These are phyloP conservation scores for Beta lomatogona DNA, from an alignment of 179 eudicot species.

Conservation along the genomic window DNA sequence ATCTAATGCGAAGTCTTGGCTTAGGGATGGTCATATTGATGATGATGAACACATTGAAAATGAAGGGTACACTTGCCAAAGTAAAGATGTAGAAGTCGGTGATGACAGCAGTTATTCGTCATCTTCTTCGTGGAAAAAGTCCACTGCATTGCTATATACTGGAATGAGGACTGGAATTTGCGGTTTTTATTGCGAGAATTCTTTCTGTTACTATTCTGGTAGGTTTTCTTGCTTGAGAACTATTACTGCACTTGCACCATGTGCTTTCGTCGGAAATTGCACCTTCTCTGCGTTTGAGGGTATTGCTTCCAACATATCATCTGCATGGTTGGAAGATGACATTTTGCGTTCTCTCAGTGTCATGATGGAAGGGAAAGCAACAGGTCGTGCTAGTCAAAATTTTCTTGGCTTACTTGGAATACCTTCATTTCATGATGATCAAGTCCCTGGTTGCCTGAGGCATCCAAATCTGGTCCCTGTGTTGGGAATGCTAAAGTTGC, in stretches of 20 bases:
- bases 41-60: conserved; percentile 26
- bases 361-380: conserved; percentile 74
- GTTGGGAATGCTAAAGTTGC: conserved; percentile 63
- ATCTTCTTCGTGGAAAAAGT: conserved; percentile 25
- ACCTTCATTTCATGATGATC: conserved; percentile 68
- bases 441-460: conserved; percentile 84
- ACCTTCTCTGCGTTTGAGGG: conserved; percentile 51
- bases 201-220: conserved; percentile 48
- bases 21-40: conserved; percentile 58
- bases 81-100: conserved; percentile 24
- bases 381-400: conserved; percentile 51
- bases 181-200: conserved; percentile 34
- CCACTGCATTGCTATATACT: conserved; percentile 30
- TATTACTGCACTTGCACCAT: conserved; percentile 73
- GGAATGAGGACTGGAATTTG: conserved; percentile 33
- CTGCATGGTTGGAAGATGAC: conserved; percentile 69
- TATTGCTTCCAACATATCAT: conserved; percentile 46
- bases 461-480: conserved; percentile 88
- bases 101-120: conserved; percentile 27
- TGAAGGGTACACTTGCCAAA: conserved; percentile 4
- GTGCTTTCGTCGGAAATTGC: conserved; percentile 59
- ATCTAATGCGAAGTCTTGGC: conserved; percentile 24
- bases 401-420: conserved; percentile 71
- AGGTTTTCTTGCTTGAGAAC: conserved; percentile 68
- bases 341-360: conserved; percentile 53